A percentile compares a stretch with the other conserved stretches of the same genome.
phyloP scores from a whole-genome alignment of 2,329 filamentous ascomycete species.

The Epichloe gansuensis region DNA sequence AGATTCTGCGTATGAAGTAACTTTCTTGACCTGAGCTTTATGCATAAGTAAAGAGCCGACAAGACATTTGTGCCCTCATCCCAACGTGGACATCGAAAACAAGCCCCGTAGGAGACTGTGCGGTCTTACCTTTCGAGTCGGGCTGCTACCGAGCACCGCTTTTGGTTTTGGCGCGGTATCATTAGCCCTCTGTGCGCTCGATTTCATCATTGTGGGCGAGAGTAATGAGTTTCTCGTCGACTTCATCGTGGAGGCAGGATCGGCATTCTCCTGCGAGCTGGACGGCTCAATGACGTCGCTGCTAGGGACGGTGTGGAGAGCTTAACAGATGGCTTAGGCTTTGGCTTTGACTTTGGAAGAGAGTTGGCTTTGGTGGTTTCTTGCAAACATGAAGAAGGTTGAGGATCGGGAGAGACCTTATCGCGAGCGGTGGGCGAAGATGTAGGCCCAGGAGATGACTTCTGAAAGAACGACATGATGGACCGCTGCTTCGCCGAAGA shows the following conservation, averaged over 20 bases:
- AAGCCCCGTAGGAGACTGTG: not conserved
- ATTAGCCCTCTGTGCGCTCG: constrained; percentile 16
- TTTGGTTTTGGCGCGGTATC: constrained; percentile 2
- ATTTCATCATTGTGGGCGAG: constrained; percentile 18
- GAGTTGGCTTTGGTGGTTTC: constrained; percentile 31
- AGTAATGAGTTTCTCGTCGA: constrained; percentile 28
- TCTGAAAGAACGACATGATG: constrained; percentile 33
- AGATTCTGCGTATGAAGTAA: constrained; percentile 73
- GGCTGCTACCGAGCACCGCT: constrained; percentile 48
- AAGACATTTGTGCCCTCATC: too few species aligned
- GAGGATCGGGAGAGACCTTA: constrained; percentile 21
- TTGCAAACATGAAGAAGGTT: constrained; percentile 23
- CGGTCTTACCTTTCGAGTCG: constrained; percentile 60
- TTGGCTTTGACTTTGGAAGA: constrained; percentile 26
- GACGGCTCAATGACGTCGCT: constrained; percentile 60
- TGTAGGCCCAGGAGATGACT: constrained; percentile 24
- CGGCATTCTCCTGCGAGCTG: constrained; percentile 57
- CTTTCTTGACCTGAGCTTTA: constrained; percentile 34
- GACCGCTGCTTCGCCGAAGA: constrained; percentile 29
- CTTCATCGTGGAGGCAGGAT: constrained; percentile 32
- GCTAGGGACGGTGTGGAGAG: constrained; percentile 59
- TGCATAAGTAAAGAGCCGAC: not conserved
- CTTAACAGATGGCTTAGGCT: constrained; percentile 26
- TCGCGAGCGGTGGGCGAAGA: constrained; percentile 20
- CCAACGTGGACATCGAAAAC: not conserved